phyloP scores from a whole-genome alignment of 352 stramenopile genomes.

The Globisporangium polare region DNA sequence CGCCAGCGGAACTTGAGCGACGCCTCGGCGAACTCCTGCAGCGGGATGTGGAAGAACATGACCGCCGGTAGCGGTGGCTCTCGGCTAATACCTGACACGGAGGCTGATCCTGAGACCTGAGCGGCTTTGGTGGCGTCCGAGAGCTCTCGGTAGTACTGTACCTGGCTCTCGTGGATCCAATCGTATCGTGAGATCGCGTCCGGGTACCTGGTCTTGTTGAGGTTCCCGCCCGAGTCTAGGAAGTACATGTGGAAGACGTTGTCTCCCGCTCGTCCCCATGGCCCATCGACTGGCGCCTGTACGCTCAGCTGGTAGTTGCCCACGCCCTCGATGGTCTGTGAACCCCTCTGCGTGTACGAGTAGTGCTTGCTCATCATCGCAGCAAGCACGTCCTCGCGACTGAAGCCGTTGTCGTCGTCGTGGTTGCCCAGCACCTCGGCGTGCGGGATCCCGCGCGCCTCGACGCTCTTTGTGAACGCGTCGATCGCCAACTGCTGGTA shows the following conservation, averaged over 20 bases:
- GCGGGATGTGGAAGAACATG: slow-evolving; percentile 34
- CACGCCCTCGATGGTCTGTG: slow-evolving; percentile 40
- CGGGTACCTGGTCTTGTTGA: slow-evolving; percentile 26
- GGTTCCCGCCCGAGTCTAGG: slow-evolving; percentile 43
- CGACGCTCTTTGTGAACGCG: slow-evolving; percentile 31
- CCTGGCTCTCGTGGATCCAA: slow-evolving; percentile 45
- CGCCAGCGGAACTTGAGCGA: background rate
- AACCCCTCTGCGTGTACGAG: slow-evolving; percentile 48
- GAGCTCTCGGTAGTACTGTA: slow-evolving; percentile 2
- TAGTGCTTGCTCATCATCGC: slow-evolving; percentile 29
- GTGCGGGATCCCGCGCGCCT: slow-evolving; percentile 43
- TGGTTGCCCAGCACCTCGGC: slow-evolving; percentile 69
- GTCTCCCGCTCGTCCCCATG: slow-evolving; percentile 27
- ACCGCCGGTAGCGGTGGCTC: slow-evolving; percentile 23
- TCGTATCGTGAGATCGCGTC: slow-evolving; percentile 30
- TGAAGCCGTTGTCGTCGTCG: slow-evolving; percentile 43
- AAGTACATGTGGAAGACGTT: slow-evolving; percentile 73
- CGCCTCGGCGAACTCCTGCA: background rate
- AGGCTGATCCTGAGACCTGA: too few species aligned
- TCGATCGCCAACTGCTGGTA: slow-evolving; percentile 33
- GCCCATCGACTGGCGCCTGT: slow-evolving; percentile 29
- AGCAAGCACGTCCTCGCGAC: slow-evolving; percentile 35
- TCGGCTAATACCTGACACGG: background rate
- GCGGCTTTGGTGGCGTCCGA: too few species aligned
- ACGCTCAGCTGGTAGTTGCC: slow-evolving; percentile 64